Conservation (phyloP, 1,284 basidiomycete genomes). For the Trametes hirsuta region DNA sequence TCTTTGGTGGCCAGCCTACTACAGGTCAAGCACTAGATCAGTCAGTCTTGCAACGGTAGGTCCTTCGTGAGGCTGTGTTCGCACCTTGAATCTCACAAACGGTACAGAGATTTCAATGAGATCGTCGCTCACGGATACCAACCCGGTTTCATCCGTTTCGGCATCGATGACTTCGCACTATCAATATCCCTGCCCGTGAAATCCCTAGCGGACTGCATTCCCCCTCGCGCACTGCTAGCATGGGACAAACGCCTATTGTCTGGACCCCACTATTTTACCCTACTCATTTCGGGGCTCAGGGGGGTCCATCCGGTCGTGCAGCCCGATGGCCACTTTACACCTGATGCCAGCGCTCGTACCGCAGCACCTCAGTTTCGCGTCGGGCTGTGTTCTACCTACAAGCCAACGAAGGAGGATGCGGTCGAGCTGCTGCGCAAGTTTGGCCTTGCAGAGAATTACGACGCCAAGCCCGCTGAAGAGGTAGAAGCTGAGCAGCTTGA, state of each 20-base stretch:
- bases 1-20: constrained; percentile 1
- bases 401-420: constrained; percentile 52
- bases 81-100: constrained; percentile 1
- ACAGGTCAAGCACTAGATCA: constrained; percentile 15
- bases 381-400: constrained; percentile 57
- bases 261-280: constrained; percentile 52
- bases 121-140: constrained; percentile 52
- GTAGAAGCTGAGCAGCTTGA: constrained; percentile 27
- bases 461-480: constrained; percentile 35
- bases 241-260: constrained; percentile 64
- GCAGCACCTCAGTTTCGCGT: constrained; percentile 53
- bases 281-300: constrained; percentile 59
- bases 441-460: constrained; percentile 44
- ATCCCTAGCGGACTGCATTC: constrained; percentile 48
- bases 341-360: constrained; percentile 34
- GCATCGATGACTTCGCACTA: constrained; percentile 50
- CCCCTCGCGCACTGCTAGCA: constrained; percentile 59
- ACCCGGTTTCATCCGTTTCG: constrained; percentile 55
- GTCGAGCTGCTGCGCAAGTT: constrained; percentile 50
- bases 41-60: constrained; percentile 30
- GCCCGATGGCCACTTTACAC: constrained; percentile 41
- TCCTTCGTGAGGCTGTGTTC: not conserved
- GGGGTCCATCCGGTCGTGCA: constrained; percentile 53
- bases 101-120: constrained; percentile 55
- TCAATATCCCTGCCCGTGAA: constrained; percentile 58